Base-by-base conservation (phyloP, 139 green algal genomes). In the Asterochloris sp. region DNA sequence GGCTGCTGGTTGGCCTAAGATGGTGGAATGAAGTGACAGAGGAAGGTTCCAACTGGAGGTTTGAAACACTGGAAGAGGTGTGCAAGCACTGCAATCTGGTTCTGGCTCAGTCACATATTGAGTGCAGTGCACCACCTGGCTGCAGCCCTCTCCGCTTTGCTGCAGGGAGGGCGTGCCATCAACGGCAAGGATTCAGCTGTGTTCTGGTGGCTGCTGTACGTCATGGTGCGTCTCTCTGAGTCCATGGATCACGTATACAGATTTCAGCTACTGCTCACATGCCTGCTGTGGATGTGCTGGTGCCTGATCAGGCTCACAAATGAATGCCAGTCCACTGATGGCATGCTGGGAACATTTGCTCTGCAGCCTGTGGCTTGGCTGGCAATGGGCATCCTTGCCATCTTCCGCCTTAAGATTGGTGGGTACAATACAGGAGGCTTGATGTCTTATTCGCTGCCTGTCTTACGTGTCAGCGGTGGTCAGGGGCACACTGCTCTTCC, bases 21-120 rank as follows among this genome's bases (percentile, higher is more conserved):
- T 99, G 94, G 94, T 99, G 96, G 96, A 99, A 99, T 78, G 96
- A 99, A 82, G 92, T 95, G 12, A 94, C 93, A 23, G 96, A 99
- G 47, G 88, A 93, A n/a, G 96, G 96, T 26, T 91, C 87, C 62
- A 94, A 93, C 19, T 99, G 96, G 96, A 90, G 93, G 21, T 99
- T 98, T 88, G 96, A 99, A 80, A 91, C 83, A 4, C 82, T 98
- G 24, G 84, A 88, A 73, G 92, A 96, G 88, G 89, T 74, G 54
- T 64, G 82, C 60, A 68, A 27, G 29, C 16, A 15, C 12, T 62
- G 26, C 62, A 61, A 15, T 11, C 23, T 79, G 38, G 11, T 67
- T 21, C 47, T 38, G 26, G 2, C 23, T 61, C 28, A 13, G 12
- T 60, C 24, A 62, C n/a, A 26, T 10, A 29, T 0, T 19, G 28